A percentile compares a stretch with the other conserved stretches of the same genome.
phyloP scores from a whole-genome alignment of 352 stramenopile species.

The Phytophthora pisi region DNA sequence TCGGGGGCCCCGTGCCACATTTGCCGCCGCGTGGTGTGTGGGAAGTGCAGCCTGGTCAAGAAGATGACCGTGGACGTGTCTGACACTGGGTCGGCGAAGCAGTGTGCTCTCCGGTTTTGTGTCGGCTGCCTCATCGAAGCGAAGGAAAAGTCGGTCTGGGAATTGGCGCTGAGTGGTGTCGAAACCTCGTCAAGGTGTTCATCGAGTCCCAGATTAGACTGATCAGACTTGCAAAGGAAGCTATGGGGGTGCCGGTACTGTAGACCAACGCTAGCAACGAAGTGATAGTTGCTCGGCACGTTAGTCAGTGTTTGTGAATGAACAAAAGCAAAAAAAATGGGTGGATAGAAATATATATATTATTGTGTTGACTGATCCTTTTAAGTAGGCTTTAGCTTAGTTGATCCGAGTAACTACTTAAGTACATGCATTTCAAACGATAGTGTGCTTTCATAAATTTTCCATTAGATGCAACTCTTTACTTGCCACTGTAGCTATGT shows the following conservation, averaged over 20 bases:
- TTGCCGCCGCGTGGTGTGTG: constrained; percentile 49
- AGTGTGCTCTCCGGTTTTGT: constrained; percentile 54
- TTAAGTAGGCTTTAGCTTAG: no score
- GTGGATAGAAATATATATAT: no score
- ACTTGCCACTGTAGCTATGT: no score
- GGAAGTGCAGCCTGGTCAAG: constrained; percentile 56
- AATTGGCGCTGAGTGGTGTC: constrained; percentile 37
- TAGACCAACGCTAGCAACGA: neutral
- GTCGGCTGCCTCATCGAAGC: constrained; percentile 51
- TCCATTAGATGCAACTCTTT: no score
- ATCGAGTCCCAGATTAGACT: constrained; percentile 13
- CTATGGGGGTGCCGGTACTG: neutral
- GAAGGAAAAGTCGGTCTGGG: constrained; percentile 51
- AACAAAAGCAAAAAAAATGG: neutral
- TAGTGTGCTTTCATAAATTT: neutral
- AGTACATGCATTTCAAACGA: neutral
- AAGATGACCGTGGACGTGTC: constrained; percentile 62
- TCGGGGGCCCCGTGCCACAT: constrained; percentile 44
- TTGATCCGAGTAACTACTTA: neutral
- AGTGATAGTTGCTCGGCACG: neutral
- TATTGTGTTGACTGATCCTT: no score
- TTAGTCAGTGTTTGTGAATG: neutral
- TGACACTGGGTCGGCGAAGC: constrained; percentile 27
- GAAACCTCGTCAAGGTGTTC: constrained; percentile 13
- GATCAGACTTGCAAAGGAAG: neutral